phyloP scores from a whole-genome alignment of 306 rosid genomes.

The Lupinus albus region DNA sequence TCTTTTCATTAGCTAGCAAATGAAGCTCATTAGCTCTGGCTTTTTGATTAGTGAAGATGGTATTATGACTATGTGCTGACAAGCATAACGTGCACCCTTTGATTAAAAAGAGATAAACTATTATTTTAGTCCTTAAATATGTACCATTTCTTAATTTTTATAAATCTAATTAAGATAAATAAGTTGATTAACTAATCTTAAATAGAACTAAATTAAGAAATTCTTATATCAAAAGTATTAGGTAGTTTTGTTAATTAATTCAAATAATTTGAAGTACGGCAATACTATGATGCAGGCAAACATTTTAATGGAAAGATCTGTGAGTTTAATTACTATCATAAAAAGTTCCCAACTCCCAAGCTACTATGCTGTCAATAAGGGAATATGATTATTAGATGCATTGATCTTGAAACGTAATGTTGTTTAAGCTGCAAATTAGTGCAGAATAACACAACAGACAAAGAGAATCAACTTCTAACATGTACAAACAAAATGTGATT shows the following conservation, averaged over 20 bases:
- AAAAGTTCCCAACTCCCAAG: constrained; percentile 16
- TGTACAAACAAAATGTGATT: constrained; percentile 45
- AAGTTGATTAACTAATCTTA: not conserved
- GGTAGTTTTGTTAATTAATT: not conserved
- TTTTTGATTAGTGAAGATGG: not conserved
- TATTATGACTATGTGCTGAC: constrained; percentile 10
- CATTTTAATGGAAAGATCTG: constrained; percentile 28
- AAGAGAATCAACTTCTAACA: constrained; percentile 39
- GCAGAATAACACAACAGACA: constrained; percentile 41
- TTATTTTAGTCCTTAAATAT: not conserved
- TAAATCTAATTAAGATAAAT: not conserved
- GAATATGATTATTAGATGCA: constrained; percentile 44
- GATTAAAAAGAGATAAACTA: constrained; percentile 3
- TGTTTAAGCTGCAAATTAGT: constrained; percentile 39
- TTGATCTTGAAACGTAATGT: constrained; percentile 44
- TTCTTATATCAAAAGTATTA: not conserved
- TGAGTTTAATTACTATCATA: constrained; percentile 25
- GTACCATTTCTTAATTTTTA: not conserved
- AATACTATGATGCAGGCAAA: constrained; percentile 2
- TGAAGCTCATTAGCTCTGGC: constrained; percentile 3
- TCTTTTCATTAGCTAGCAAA: constrained; percentile 1
- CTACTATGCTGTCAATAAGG: constrained; percentile 4
- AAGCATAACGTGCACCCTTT: constrained; percentile 38
- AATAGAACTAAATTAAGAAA: constrained; percentile 6
- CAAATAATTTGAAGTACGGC: constrained; percentile 13